phyloP scores from a whole-genome alignment of 352 stramenopile genomes.

The Lagenidium giganteum region DNA sequence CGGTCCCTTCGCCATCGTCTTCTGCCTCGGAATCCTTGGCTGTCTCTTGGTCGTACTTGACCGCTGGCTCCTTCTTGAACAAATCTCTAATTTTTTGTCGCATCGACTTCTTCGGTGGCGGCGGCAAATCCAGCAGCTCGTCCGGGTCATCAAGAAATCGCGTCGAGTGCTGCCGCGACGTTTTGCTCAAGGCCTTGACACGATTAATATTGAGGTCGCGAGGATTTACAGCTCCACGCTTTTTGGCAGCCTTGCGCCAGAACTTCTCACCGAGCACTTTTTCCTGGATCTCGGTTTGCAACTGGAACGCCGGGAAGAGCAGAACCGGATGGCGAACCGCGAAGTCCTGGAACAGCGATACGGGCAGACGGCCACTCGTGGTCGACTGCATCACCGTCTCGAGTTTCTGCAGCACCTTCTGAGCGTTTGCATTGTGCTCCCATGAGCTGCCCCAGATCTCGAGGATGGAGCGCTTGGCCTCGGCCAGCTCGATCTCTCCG shows the following conservation, averaged over 20 bases:
- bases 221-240: conserved; percentile 27
- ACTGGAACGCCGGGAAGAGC: conserved; percentile 60
- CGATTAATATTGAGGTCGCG: conserved; percentile 28
- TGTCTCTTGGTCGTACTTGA: no score
- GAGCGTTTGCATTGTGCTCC: conserved; percentile 40
- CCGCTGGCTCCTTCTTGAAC: no score
- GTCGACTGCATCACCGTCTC: conserved; percentile 34
- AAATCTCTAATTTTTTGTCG: no score
- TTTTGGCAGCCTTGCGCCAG: conserved; percentile 43
- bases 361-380: conserved; percentile 25
- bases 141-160: no score
- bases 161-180: no score
- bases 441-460: conserved; percentile 59
- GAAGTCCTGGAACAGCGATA: conserved; percentile 51
- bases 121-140: no score
- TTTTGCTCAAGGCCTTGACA: no score
- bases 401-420: conserved; percentile 57
- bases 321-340: conserved; percentile 51
- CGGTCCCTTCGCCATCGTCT: no score
- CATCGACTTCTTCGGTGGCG: no score
- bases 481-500: conserved; percentile 54
- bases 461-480: conserved; percentile 39
- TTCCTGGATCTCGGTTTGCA: conserved; percentile 60
- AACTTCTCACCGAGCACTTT: conserved; percentile 54
- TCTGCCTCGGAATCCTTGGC: no score